phyloP scores from a whole-genome alignment of 192 early-diverging fungal species.

The Backusella tarrabulga region DNA sequence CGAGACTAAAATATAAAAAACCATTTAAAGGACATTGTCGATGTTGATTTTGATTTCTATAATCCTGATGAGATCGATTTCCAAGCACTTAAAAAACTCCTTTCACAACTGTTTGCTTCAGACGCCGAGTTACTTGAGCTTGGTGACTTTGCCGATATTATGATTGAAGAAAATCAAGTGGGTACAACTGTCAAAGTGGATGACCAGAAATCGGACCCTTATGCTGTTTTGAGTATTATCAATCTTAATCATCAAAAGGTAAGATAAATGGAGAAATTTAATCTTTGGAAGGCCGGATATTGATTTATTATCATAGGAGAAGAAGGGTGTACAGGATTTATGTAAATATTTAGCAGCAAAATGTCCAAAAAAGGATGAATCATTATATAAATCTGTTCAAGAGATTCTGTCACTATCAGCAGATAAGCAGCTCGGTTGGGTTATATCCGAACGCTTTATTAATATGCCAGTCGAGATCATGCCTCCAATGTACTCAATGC shows the following conservation, averaged over 20 bases:
- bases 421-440: slow-evolving; percentile 52
- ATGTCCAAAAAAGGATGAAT: slow-evolving; percentile 40
- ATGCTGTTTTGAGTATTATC: slow-evolving; percentile 79
- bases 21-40: slow-evolving; percentile 54
- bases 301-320: slow-evolving; percentile 30
- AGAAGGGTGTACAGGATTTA: slow-evolving; percentile 48
- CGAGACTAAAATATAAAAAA: not conserved
- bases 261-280: not conserved
- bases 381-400: slow-evolving; percentile 32
- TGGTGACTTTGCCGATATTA: slow-evolving; percentile 78
- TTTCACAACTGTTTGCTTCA: slow-evolving; percentile 74
- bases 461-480: slow-evolving; percentile 96
- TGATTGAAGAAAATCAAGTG: slow-evolving; percentile 71
- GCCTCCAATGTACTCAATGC: slow-evolving; percentile 89
- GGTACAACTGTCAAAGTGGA: slow-evolving; percentile 93
- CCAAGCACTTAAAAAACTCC: slow-evolving; percentile 87
- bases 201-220: slow-evolving; percentile 76
- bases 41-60: slow-evolving; percentile 97
- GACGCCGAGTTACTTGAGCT: slow-evolving; percentile 75
- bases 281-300: not conserved
- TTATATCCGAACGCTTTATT: slow-evolving; percentile 88
- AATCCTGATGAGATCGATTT: slow-evolving; percentile 87
- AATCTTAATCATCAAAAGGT: slow-evolving; percentile 66
- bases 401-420: slow-evolving; percentile 37
- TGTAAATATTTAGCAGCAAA: slow-evolving; percentile 70